Evolutionary conservation across 768 basidiomycete genomes (phyloP).

Genomic region (Lactarius tabidus): DNA sequence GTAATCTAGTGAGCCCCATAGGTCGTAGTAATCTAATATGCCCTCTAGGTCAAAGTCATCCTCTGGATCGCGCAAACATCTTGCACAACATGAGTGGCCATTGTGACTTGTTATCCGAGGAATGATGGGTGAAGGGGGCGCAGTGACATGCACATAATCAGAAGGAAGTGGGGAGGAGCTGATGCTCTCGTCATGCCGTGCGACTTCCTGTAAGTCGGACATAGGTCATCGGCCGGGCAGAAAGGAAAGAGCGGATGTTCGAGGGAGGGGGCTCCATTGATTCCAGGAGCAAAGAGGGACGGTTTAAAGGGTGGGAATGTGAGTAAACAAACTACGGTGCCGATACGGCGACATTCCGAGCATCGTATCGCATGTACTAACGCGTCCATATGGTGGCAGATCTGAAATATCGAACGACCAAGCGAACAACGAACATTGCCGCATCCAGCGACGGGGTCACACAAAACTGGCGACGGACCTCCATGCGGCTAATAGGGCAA

Average conservation of each 20-base stretch:
- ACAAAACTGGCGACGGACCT: no score
- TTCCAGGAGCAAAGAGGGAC: not conserved
- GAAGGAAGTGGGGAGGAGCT: slow-evolving; percentile 1
- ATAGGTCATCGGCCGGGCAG: not conserved
- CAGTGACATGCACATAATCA: not conserved
- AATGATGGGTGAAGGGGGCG: not conserved
- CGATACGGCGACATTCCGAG: not conserved
- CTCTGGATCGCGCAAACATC: slow-evolving; percentile 34
- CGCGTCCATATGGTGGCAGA: not conserved
- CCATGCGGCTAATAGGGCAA: no score
- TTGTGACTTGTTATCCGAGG: not conserved
- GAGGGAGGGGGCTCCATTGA: not conserved
- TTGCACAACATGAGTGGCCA: not conserved
- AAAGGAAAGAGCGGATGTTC: not conserved
- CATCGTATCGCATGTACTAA: not conserved
- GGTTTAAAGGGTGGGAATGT: not conserved
- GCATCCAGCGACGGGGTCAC: no score
- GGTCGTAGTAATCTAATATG: slow-evolving; percentile 27
- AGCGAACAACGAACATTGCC: not conserved
- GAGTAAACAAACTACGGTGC: not conserved
- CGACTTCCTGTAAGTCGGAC: slow-evolving; percentile 4
- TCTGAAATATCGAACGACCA: no score
- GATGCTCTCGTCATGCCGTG: not conserved
- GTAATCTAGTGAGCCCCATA: slow-evolving; percentile 31
- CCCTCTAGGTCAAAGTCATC: slow-evolving; percentile 54